phyloP scores from a whole-genome alignment of 2,329 filamentous ascomycete species.

The Neonectria coccinea region DNA sequence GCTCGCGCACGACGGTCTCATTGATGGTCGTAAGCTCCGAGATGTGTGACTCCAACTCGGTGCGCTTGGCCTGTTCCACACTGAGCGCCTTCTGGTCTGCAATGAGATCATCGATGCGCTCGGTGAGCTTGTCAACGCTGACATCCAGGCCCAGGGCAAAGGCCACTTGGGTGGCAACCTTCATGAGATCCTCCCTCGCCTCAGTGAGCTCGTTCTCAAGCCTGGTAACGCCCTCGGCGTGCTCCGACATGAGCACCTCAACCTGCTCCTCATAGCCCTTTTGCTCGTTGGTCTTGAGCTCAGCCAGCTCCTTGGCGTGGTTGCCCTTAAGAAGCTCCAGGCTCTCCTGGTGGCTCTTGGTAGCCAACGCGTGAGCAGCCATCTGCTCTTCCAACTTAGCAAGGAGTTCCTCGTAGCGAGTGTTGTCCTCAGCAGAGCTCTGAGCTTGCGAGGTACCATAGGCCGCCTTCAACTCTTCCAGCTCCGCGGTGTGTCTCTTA shows the following conservation, averaged over 20 bases:
- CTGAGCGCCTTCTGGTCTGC: constrained; percentile 70
- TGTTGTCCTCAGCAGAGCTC: constrained; percentile 61
- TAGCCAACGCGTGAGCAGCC: constrained; percentile 67
- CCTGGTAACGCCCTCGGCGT: constrained; percentile 65
- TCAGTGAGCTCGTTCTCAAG: constrained; percentile 73
- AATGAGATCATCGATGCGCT: constrained; percentile 69
- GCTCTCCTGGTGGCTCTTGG: constrained; percentile 66
- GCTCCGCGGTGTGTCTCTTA: constrained; percentile 58
- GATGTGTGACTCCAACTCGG: constrained; percentile 67
- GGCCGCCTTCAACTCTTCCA: constrained; percentile 73
- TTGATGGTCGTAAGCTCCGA: constrained; percentile 68
- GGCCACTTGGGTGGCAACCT: constrained; percentile 72
- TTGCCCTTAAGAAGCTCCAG: constrained; percentile 62
- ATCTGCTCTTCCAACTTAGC: constrained; percentile 69
- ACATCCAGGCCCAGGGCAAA: constrained; percentile 71
- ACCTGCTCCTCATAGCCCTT: constrained; percentile 69
- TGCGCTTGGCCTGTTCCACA: constrained; percentile 68
- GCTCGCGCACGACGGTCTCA: constrained; percentile 69
- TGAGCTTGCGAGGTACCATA: constrained; percentile 67
- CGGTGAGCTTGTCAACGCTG: constrained; percentile 74
- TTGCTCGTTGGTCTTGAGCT: constrained; percentile 62
- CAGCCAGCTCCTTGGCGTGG: constrained; percentile 63
- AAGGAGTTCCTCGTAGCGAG: constrained; percentile 61
- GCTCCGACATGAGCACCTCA: constrained; percentile 69
- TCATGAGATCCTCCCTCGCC: constrained; percentile 74